Base-by-base conservation (phyloP, 306 rosid genomes). In the Datisca glomerata region DNA sequence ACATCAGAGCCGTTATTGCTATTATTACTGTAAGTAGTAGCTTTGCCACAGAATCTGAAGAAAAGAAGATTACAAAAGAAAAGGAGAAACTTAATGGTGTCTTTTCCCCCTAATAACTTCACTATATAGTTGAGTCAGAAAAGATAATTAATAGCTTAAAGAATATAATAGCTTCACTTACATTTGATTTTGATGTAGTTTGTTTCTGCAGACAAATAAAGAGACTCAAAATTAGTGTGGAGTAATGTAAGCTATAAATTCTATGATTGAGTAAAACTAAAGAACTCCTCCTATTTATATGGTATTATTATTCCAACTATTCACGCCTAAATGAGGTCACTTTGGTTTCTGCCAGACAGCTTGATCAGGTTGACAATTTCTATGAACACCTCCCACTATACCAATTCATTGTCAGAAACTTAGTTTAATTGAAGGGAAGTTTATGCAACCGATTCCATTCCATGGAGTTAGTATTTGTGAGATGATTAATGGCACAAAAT, bases 131-230 rank as follows among this genome's bases (percentile, higher is more conserved):
- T 15, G 5, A 1, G 5, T 8, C 5, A 14, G 12, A 36, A 19
- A 33, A 4, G 7, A 49, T n/a, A 7, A 24, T 15, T 9, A 16
- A 27, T 14, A 32, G 8, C 3, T 17, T 1, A 19, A 12, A 8
- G 14, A 4, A 8, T 10, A 0, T 25, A 24, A 40, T 36, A 15
- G 16, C 13, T 11, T 12, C 11, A 62, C 74, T 58, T 52, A 75
- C 83, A 8, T 53, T 41, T 56, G 53, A 67, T 35, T 57, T 54
- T 67, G 47, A 62, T 0, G 41, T 66, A 63, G 32, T 29, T 48
- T 4, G 54, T 38, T 25, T 47, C 24, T 43, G 45, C n/a, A 15
- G 15, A 39, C 18, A 37, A 27, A 42, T 29, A 10, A 37, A 46
- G 24, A 19, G 12, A 12, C 39, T 38, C 10, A 21, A 12, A n/a